Evolutionary conservation across 1,284 basidiomycete genomes (phyloP).

Genomic region (Kalmanozyma brasiliensis): DNA sequence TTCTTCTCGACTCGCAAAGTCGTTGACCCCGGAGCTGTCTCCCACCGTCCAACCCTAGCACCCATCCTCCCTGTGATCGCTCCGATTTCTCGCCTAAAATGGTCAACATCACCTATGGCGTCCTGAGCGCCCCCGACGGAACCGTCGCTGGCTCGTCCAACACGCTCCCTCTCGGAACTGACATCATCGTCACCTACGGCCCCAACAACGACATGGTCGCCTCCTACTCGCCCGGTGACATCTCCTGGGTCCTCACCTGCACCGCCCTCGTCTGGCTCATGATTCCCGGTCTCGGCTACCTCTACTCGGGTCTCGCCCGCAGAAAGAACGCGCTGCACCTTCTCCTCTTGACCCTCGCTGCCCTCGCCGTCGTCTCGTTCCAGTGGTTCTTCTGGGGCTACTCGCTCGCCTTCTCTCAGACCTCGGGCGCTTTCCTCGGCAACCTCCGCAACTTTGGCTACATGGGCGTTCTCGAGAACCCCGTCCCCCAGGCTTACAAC

Average conservation of each 20-base stretch:
- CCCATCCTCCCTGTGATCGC: not conserved
- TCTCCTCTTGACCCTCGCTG: constrained; percentile 70
- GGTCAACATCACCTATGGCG: constrained; percentile 59
- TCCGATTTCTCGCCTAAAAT: constrained; percentile 16
- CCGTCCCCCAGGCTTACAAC: constrained; percentile 76
- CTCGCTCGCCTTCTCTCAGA: constrained; percentile 72
- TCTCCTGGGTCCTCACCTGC: constrained; percentile 74
- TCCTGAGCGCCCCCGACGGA: constrained; percentile 32
- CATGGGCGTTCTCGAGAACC: constrained; percentile 77
- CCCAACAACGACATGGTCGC: constrained; percentile 38
- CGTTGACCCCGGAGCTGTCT: too few species aligned
- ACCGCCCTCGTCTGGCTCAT: constrained; percentile 79
- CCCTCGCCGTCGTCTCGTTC: constrained; percentile 69
- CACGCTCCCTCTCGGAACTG: constrained; percentile 49
- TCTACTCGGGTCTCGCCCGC: constrained; percentile 86
- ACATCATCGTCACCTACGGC: constrained; percentile 63
- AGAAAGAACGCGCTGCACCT: constrained; percentile 73
- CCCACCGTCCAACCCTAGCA: too few species aligned
- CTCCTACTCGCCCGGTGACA: constrained; percentile 57
- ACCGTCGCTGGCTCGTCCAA: constrained; percentile 14
- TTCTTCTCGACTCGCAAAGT: not conserved
- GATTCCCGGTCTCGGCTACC: constrained; percentile 77
- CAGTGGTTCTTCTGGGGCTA: constrained; percentile 72
- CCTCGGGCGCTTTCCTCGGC: constrained; percentile 76
- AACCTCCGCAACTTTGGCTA: constrained; percentile 75